Percentiles rank a stretch among this genome's conserved stretches.
Conservation (phyloP, 148 eudicot genomes). For the Silene latifolia region DNA sequence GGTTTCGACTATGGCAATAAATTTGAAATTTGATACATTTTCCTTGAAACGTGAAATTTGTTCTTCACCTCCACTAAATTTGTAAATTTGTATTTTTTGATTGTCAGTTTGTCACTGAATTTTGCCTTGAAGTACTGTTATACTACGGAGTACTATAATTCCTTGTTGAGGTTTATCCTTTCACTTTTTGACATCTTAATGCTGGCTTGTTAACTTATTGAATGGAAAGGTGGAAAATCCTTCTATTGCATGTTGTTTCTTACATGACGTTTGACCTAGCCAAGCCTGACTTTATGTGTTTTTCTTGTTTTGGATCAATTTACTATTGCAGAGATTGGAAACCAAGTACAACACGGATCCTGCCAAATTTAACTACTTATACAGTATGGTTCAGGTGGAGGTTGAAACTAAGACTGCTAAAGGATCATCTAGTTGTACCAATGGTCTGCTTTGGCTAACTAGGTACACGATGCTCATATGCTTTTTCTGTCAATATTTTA, state of each 20-base stretch:
- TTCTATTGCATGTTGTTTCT: neutral
- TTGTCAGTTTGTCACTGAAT: too few relatives aligned
- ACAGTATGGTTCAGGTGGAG: constrained; percentile 73
- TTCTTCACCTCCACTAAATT: too few relatives aligned
- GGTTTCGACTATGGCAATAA: too few relatives aligned
- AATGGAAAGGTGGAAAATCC: neutral
- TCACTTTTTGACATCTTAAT: neutral
- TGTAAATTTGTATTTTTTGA: too few relatives aligned
- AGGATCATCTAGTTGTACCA: constrained; percentile 88
- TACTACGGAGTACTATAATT: neutral
- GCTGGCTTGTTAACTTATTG: neutral
- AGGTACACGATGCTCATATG: constrained; percentile 40
- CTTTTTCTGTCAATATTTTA: neutral
- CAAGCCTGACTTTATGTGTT: neutral
- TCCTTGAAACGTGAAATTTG: too few relatives aligned
- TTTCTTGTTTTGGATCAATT: neutral
- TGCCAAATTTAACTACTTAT: constrained; percentile 69
- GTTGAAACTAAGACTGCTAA: constrained; percentile 83
- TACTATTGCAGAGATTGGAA: constrained; percentile 72
- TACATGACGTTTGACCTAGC: neutral
- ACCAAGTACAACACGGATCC: constrained; percentile 60
- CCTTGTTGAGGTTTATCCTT: neutral
- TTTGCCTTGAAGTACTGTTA: constrained; percentile 2
- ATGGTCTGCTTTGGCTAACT: constrained; percentile 93
- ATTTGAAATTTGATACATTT: too few relatives aligned